These are phyloP conservation scores for Lactarius quietus DNA, from an alignment of 768 basidiomycete species.

Conservation along the genomic window DNA sequence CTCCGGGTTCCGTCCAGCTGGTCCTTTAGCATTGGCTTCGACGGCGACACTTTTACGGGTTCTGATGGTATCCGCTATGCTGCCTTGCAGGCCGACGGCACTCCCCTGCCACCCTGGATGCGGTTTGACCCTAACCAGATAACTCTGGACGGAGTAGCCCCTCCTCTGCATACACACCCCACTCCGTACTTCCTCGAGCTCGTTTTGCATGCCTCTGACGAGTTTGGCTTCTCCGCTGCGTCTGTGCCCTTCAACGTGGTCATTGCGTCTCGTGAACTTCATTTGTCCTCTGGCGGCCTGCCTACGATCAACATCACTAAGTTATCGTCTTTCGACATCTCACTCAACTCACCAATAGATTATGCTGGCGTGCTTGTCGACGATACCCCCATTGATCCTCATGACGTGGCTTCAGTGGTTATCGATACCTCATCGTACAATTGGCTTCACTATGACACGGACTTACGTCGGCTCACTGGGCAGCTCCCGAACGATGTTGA, in stretches of 20 bases:
- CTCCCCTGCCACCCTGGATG: slow-evolving; percentile 72
- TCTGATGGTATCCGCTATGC: slow-evolving; percentile 55
- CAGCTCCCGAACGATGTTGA: slow-evolving; percentile 47
- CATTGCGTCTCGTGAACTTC: slow-evolving; percentile 67
- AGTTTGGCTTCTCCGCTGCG: slow-evolving; percentile 64
- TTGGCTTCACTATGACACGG: slow-evolving; percentile 62
- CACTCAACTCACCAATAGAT: slow-evolving; percentile 51
- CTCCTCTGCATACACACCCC: slow-evolving; percentile 40
- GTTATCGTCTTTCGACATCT: slow-evolving; percentile 49
- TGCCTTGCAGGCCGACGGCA: slow-evolving; percentile 62
- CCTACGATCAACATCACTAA: slow-evolving; percentile 71
- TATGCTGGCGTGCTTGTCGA: slow-evolving; percentile 64
- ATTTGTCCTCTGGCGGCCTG: slow-evolving; percentile 42
- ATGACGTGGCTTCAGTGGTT: slow-evolving; percentile 52
- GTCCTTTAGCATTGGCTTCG: slow-evolving; percentile 89
- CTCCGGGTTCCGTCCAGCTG: slow-evolving; percentile 75
- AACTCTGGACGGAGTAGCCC: slow-evolving; percentile 79
- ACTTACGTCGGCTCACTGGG: slow-evolving; percentile 58
- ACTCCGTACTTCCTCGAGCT: slow-evolving; percentile 48
- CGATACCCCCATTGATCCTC: slow-evolving; percentile 50
- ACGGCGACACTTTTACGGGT: slow-evolving; percentile 56
- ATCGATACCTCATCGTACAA: slow-evolving; percentile 56
- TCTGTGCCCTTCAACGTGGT: slow-evolving; percentile 60
- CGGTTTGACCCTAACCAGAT: slow-evolving; percentile 59
- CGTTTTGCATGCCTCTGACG: slow-evolving; percentile 65